Evolutionary conservation across 192 early-diverging fungal genomes (phyloP), one percentile per base, ranked within the genome.

Genomic region (Dissophora globulifera): DNA sequence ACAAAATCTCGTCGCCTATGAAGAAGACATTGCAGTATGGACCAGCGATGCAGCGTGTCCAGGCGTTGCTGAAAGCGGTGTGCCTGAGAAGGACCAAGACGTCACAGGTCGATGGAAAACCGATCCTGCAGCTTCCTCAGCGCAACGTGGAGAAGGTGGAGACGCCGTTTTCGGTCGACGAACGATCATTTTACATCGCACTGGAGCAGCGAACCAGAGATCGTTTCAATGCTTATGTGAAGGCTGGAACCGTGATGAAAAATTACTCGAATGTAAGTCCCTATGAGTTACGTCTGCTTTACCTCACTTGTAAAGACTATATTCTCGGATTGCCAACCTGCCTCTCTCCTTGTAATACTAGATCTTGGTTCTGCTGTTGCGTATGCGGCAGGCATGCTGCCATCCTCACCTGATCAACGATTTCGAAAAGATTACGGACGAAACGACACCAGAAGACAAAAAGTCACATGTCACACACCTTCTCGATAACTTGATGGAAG

Each of bases 51-150:
- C 67, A 85, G 51, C 63, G 88, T 15, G 68, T 91, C 6, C 86
- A 89, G 45, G 84, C 79, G 11, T 62, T 93, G 2, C 62, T 95
- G 15, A 81, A 70, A 50, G 82, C 75, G 0, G 31, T 89, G 23
- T 84, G 87, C 80, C 70, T 95, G 20, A 81, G 93, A n/a, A 85
- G 93, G 16, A 89, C 85, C 6, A 95, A 95, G 63, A 80, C 58
- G 8, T 69, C 81, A n/a, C 62, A 57, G 43, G 60, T 93, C 2
- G 88, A 92, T 50, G 90, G 87, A 19, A 85, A 81, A 32, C 83
- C 90, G 25, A 66, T 94, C 50, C 61, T 94, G 4, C 61, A 83
- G 2, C 79, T 95, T 17, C 92, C 93, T 1, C 56, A 46, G 1
- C 71, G 85, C 4, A 68, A 83, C 17, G 84, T 86, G 11, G 48